Base-by-base conservation (phyloP, 306 rosid genomes). In the Abrus pulchellus region DNA sequence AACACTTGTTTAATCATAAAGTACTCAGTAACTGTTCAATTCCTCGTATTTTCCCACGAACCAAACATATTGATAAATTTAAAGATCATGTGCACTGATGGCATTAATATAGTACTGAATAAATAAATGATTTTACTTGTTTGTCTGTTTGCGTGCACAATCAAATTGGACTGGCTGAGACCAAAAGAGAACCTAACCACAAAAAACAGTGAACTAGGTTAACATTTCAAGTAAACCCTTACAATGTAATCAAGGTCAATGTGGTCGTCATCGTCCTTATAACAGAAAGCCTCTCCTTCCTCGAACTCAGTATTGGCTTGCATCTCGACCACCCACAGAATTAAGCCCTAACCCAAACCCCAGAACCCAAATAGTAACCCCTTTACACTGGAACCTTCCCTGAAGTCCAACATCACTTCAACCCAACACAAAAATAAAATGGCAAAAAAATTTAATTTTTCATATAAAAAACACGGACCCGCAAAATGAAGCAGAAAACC, bases 191-290 rank as follows among this genome's bases (percentile, higher is more conserved):
- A 80, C 80, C 61, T 32, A 84, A 68, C 13, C 73, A 54, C 72
- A 75, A 78, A 38, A 78, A 66, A 49, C 44, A 14, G 55, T 36
- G 20, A 74, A 80, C 76, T 67, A 28, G 45, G 52, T 56, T 71
- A 84, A 73, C 44, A 55, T 20, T 61, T 57, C 45, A 83, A 66
- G 82, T 55, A 80, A 57, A 56, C 77, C 88, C 93, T 92, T 90
- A 89, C 95, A 83, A 92, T 75, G 91, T 90, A 82, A 74, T 90
- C 92, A 78, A 82, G 88, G 83, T 87, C 87, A 86, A 75, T 63
- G 69, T 72, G 75, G 65, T 82, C 78, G 68, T 74, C 90, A 79
- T 74, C 85, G 29, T 85, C 85, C 61, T 79, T 80, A 84, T 59
- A 76, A 88, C 54, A 81, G 82, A 77, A 34, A 75, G 95, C 91